Evolutionary conservation across 1,139 yeast genomes (phyloP), one percentile per base, ranked within the genome.

Genomic region (Taphrina pruni): DNA sequence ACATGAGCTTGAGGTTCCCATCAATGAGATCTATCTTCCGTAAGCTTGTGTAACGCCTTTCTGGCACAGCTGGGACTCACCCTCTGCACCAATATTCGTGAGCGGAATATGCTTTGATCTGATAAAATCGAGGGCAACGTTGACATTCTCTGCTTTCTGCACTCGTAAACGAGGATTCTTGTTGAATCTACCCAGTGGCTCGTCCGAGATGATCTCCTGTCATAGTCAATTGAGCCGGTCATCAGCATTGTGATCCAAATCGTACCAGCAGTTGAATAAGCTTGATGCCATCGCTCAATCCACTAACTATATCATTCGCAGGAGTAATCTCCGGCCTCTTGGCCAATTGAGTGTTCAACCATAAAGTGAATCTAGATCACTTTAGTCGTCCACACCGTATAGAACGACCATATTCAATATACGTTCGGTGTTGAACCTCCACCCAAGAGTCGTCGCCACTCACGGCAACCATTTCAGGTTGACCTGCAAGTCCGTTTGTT

Each of bases 81-180:
- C 72, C 67, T 87, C 89, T n/a, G 90, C 86, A 36, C 89, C 87
- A 61, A 88, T 85, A 73, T 85, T 84, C 73, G 84, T 81, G 46
- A 85, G 79, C 72, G 85, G 85, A 56, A 88, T 79, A 32, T 85
- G 82, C 43, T 85, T 81, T 57, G 84, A 81, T 70, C 84, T 81
- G 70, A 87, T 80, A 74, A 83, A 87, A 69, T 85, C 84, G 69
- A 88, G 79, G 14, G 86, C 83, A 69, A 83, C 85, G 72, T 84
- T 83, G 66, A 87, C 79, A 75, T 88, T 88, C 74, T 88, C 92
- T 56, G 86, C 79, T 75, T 84, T 85, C 74, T 88, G 92, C 51
- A 88, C 79, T 68, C 83, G 81, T 70, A 86, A 81, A 51, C 78
- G 81, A 3, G 91, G 90, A 32, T 79, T 79, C 20, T 75, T 70